phyloP scores from a whole-genome alignment of 495 filamentous ascomycete species.

The Mytilinidion resinicola region DNA sequence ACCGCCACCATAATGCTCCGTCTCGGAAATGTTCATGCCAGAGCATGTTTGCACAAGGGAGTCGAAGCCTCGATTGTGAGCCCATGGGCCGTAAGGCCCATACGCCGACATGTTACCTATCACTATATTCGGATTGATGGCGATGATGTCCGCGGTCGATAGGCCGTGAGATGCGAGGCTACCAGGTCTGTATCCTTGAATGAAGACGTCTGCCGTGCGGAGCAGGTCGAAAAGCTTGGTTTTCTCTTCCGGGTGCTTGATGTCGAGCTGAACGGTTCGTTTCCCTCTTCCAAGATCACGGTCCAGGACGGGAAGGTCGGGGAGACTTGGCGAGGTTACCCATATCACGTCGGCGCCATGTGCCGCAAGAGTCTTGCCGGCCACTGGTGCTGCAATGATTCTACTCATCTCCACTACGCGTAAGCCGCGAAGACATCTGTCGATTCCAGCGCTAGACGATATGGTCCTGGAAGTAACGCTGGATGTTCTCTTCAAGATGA shows the following conservation, averaged over 20 bases:
- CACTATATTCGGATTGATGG: conserved; percentile 22
- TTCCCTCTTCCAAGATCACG: conserved; percentile 27
- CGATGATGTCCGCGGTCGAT: conserved; percentile 13
- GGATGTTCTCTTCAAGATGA: conserved; percentile 33
- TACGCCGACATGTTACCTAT: conserved; percentile 27
- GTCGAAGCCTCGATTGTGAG: conserved; percentile 30
- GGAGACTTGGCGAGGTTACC: conserved; percentile 29
- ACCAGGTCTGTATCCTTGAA: conserved; percentile 30
- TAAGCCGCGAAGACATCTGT: conserved; percentile 27
- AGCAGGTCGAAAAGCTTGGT: conserved; percentile 22
- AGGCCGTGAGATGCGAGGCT: conserved; percentile 28
- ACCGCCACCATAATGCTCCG: conserved; percentile 19
- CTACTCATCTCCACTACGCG: conserved; percentile 29
- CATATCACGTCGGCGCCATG: conserved; percentile 33
- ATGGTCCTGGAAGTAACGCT: conserved; percentile 15
- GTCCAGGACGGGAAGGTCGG: conserved; percentile 28
- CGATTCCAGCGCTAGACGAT: neutral
- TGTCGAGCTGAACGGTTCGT: conserved; percentile 29
- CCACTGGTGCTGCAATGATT: conserved; percentile 30
- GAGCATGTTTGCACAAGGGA: conserved; percentile 30
- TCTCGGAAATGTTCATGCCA: conserved; percentile 33
- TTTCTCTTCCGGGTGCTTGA: conserved; percentile 20
- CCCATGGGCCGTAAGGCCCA: conserved; percentile 28
- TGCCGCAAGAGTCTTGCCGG: conserved; percentile 27
- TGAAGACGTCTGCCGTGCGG: conserved; percentile 30